Evolutionary conservation across 208 protist species (phyloP).

Genomic region (Crithidia bombi): DNA sequence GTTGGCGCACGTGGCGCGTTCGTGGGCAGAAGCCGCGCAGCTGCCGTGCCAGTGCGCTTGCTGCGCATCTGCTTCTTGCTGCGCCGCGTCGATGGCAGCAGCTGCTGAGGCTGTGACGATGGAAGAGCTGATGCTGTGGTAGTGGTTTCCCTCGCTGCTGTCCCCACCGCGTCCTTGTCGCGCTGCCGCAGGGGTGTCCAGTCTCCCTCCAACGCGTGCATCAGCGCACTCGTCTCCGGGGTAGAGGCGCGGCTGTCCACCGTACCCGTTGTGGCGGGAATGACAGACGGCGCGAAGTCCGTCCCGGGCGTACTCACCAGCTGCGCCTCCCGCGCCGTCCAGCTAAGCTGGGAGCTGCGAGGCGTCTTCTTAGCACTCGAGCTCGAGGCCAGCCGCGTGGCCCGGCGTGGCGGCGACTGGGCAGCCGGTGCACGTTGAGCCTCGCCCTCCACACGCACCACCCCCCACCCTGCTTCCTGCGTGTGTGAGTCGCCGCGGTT

Average conservation of each 20-base stretch:
- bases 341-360: not conserved
- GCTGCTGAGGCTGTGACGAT: not conserved
- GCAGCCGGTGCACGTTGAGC: not conserved
- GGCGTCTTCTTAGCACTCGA: not conserved
- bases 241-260: slow-evolving; percentile 13
- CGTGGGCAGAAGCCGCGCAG: slow-evolving; percentile 5
- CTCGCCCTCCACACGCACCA: not conserved
- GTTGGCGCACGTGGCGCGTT: not conserved
- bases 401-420: not conserved
- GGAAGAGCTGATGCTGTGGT: too few species aligned
- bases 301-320: slow-evolving; percentile 17
- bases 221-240: slow-evolving; percentile 13
- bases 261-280: not conserved
- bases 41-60: not conserved
- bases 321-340: slow-evolving; percentile 2
- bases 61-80: slow-evolving; percentile 10
- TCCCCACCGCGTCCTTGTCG: not conserved
- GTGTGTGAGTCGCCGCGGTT: not conserved
- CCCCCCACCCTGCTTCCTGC: not conserved
- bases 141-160: not conserved
- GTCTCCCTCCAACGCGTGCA: slow-evolving; percentile 3
- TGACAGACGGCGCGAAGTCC: slow-evolving; percentile 19
- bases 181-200: slow-evolving; percentile 17
- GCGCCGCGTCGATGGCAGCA: slow-evolving; percentile 2
- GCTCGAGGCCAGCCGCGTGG: not conserved